Evolutionary conservation across 805 yeast genomes (phyloP).

Genomic region (Sugiyamaella floridensis): DNA sequence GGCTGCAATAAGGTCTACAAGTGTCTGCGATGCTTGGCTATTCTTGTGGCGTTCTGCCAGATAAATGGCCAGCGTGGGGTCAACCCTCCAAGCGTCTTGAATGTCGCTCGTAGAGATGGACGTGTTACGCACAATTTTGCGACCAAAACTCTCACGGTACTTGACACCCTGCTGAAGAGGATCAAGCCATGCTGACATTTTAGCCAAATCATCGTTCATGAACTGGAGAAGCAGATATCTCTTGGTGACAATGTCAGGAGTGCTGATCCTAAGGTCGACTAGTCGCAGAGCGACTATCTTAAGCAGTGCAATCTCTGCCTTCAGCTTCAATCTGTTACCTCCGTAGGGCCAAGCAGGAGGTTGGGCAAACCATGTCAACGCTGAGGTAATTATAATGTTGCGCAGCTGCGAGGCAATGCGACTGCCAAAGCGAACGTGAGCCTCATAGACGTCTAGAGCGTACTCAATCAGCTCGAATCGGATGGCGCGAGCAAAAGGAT

Average conservation of each 20-base stretch:
- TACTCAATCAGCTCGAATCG: conserved; percentile 70
- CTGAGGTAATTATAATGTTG: conserved; percentile 52
- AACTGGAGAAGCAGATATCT: conserved; percentile 53
- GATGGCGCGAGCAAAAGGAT: conserved; percentile 70
- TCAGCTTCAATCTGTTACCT: conserved; percentile 62
- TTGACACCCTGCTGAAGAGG: conserved; percentile 41
- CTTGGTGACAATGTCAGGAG: conserved; percentile 38
- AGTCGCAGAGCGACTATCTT: conserved; percentile 41
- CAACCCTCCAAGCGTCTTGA: conserved; percentile 51
- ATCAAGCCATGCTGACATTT: conserved; percentile 70
- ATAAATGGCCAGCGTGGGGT: conserved; percentile 68
- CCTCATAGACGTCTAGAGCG: conserved; percentile 55
- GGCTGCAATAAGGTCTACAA: conserved; percentile 41
- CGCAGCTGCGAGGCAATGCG: conserved; percentile 42
- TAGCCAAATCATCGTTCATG: conserved; percentile 67
- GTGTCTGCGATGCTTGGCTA: conserved; percentile 29
- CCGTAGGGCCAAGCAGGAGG: conserved; percentile 75
- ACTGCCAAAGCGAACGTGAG: conserved; percentile 46
- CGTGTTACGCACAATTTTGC: conserved; percentile 3
- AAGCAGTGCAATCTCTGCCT: conserved; percentile 58
- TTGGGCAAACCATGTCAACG: conserved; percentile 70
- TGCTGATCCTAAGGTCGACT: conserved; percentile 18
- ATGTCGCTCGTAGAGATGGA: conserved; percentile 34
- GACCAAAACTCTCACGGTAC: conserved; percentile 12
- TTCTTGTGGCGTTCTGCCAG: conserved; percentile 54